A percentile compares a stretch with the other conserved stretches of the same genome.
Conservation (phyloP, 2,329 filamentous ascomycete genomes). For the Botrytis elliptica region DNA sequence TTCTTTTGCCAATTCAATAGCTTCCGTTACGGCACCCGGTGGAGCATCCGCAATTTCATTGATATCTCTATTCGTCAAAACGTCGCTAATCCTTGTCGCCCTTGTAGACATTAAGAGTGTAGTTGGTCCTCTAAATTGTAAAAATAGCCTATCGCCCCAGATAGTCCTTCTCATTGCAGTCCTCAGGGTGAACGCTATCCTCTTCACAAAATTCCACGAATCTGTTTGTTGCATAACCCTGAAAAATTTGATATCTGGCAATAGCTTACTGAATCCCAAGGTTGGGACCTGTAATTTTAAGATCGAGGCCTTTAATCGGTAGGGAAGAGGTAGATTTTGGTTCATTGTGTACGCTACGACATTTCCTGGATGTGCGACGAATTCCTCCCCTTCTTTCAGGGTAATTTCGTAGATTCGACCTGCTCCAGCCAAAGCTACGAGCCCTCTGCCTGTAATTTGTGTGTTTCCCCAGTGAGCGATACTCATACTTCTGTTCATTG, state of each 20-base stretch:
- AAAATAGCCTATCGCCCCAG: constrained; percentile 90
- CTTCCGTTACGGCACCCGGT: constrained; percentile 65
- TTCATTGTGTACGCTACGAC: constrained; percentile 86
- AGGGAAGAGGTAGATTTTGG: constrained; percentile 72
- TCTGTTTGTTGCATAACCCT: constrained; percentile 67
- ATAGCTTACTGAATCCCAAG: constrained; percentile 57
- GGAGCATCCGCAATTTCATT: constrained; percentile 87
- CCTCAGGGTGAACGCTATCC: constrained; percentile 65
- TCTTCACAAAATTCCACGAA: constrained; percentile 68
- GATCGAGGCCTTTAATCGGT: constrained; percentile 77
- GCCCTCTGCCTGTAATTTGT: constrained; percentile 79
- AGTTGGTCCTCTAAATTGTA: constrained; percentile 83
- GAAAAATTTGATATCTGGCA: constrained; percentile 73
- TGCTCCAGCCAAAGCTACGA: constrained; percentile 79
- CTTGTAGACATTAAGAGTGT: constrained; percentile 87
- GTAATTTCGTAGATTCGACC: constrained; percentile 88
- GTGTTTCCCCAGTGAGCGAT: constrained; percentile 91
- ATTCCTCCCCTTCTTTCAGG: constrained; percentile 79
- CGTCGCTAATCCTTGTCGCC: constrained; percentile 74
- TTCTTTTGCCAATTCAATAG: constrained; percentile 49
- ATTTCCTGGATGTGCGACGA: constrained; percentile 87
- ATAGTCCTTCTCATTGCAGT: constrained; percentile 79
- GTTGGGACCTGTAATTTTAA: constrained; percentile 76
- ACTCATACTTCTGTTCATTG: constrained; percentile 70
- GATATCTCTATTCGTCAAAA: constrained; percentile 73